Evolutionary conservation across 1,284 basidiomycete genomes (phyloP), one percentile per base, ranked within the genome.

Genomic region (Coriolopsis trogii): DNA sequence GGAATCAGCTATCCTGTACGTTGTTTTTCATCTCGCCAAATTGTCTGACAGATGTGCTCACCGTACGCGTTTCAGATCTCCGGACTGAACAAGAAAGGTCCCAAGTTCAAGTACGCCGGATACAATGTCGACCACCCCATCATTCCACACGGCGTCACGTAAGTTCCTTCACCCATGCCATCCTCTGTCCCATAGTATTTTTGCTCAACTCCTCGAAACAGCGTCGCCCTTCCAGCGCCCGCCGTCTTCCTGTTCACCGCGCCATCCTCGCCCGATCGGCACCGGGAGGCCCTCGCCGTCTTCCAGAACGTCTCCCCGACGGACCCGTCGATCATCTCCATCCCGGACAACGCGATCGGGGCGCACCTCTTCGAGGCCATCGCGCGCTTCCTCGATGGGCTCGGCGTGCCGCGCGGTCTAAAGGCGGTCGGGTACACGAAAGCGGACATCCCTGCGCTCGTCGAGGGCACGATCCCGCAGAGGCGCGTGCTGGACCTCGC

Each of bases 211-310:
- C 15, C 28, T 41, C 20, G 8, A n/a, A 23, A 24, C 42, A 68
- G 79, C 55, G 94, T 97, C 47, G 92, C 93, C 3, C 72, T 96
- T 48, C 93, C 93, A 21, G 93, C 91, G n/a, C 94, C 95, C 28
- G 87, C 89, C 23, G 94, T 97, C 38, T 97, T 97, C 79, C 83
- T 90, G 66, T 97, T 95, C 73, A 97, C 95, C 4, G 87, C 95
- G 0, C 93, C 95, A 5, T 95, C 93, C 2, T 86, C 91, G 0
- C 94, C 95, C 3, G 84, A 89, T 51, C 87, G 95, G 45, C 95
- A 98, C 72, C 87, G 95, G 39, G 87, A 93, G 69, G 92, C 89
- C 1, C 82, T 95, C 9, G 85, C 88, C 0, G 86, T 97, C 63
- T 98, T 98, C 76, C 82, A 79, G 42, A 74, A 78, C 49, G 85